These are phyloP conservation scores for Fusarium haematococcum DNA, from an alignment of 2,329 filamentous ascomycete species.

Conservation along the genomic window DNA sequence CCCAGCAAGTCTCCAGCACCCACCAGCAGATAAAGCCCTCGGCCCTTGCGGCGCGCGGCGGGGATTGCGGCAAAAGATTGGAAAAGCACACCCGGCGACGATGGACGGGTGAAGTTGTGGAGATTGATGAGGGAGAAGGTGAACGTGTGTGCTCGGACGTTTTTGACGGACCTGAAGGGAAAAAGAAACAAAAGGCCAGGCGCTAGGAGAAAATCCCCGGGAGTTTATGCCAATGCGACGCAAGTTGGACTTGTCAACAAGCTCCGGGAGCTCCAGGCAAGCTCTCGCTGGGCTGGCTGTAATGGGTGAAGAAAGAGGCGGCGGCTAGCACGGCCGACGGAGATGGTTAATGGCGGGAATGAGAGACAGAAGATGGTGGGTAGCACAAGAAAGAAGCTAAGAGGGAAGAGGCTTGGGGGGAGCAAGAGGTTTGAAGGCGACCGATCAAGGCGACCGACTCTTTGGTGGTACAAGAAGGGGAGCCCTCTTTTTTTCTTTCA, in stretches of 20 bases:
- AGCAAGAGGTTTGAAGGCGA: background rate
- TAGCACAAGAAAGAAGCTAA: conserved; percentile 34
- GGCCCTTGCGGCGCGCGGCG: conserved; percentile 6
- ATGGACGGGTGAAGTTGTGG: background rate
- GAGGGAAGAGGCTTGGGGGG: background rate
- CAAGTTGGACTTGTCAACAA: conserved; percentile 16
- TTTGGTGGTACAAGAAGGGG: conserved; percentile 15
- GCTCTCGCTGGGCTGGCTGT: no score
- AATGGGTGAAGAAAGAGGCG: conserved; percentile 8
- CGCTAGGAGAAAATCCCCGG: conserved; percentile 34
- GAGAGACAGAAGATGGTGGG: conserved; percentile 17
- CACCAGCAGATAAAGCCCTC: conserved; percentile 10
- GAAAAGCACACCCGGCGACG: conserved; percentile 5
- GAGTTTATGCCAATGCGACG: conserved; percentile 27
- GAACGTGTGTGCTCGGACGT: background rate
- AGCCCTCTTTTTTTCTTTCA: background rate
- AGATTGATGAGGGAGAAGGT: background rate
- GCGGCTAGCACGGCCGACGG: conserved; percentile 30
- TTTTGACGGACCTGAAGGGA: background rate
- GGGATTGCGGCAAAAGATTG: conserved; percentile 17
- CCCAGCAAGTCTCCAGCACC: conserved; percentile 1
- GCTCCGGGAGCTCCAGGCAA: conserved; percentile 8
- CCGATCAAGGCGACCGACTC: conserved; percentile 8
- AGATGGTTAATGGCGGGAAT: conserved; percentile 34
- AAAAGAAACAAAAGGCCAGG: conserved; percentile 10